Evolutionary conservation across 1,139 yeast species (phyloP), one percentile per base, ranked within the genome.

Genomic region (Yamadazyma mexicana): DNA sequence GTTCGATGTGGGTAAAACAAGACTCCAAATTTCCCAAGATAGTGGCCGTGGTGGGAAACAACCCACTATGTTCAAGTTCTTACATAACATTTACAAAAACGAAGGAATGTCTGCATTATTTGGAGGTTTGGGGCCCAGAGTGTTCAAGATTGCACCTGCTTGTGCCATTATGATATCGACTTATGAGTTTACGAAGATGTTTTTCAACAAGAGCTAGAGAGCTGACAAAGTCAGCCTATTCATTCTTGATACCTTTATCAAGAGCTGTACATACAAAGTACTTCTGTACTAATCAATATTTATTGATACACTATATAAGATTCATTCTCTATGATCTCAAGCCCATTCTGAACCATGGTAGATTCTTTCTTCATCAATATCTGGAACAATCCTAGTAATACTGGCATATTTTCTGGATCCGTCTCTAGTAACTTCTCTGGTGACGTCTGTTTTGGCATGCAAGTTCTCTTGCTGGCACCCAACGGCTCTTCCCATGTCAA

Each of bases 161-260:
- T 92, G 98, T 74, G 98, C 98, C 2, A 92, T 92, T 28, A 94
- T 92, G 99, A 91, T 92, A 38, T 87, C 98, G 2, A 85, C 95
- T 33, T 92, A 92, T 60, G 98, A 92, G 59, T 70, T 91, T 38
- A 87, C 95, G 24, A 94, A 94, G 61, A 78, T 77, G 52, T 66
- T 84, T 30, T 78, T 44, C 30, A 39, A 40, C 20, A 20, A 3
- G n/a, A n/a, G 28, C 12, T 32, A 17, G 28, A 6, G 15, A 7
- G 28, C 8, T 20, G 22, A 8, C 8, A 5, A 20, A 20, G 8
- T 8, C n/a, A 28, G 31, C 31, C 18, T 28, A n/a, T n/a, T n/a
- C n/a, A n/a, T n/a, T n/a, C n/a, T n/a, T n/a, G n/a, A n/a, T n/a
- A n/a, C n/a, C n/a, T n/a, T n/a, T n/a, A 8, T 20, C 22, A 20